Conservation (phyloP, 78 protist species). For the Polysphondylium violaceum region DNA sequence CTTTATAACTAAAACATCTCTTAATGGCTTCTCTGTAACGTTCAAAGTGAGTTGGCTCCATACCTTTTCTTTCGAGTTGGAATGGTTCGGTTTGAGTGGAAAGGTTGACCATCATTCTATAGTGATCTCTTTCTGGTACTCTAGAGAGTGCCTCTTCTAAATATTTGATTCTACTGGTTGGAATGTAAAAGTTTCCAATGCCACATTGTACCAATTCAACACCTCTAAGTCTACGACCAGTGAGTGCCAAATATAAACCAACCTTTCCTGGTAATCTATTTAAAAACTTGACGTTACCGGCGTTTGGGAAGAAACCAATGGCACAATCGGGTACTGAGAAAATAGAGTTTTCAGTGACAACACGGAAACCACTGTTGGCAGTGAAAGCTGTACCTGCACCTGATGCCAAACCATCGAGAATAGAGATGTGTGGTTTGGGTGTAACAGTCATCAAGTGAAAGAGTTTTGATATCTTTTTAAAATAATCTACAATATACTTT, state of each 20-base stretch:
- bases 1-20: conserved; percentile 31
- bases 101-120: conserved; percentile 24
- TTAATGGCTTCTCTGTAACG: conserved; percentile 13
- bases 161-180: neutral
- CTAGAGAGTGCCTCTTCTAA: conserved; percentile 23
- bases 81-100: conserved; percentile 1
- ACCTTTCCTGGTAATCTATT: conserved; percentile 8
- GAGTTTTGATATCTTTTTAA: conserved; percentile 32
- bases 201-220: conserved; percentile 40
- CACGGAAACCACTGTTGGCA: conserved; percentile 51
- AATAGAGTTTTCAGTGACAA: conserved; percentile 53
- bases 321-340: conserved; percentile 48
- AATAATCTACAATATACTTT: neutral
- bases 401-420: conserved; percentile 50
- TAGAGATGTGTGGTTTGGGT: conserved; percentile 62
- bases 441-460: conserved; percentile 34
- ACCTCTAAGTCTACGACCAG: conserved; percentile 69
- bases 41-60: conserved; percentile 19
- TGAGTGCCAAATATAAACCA: conserved; percentile 54
- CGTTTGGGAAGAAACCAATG: conserved; percentile 72
- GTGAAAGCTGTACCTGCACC: conserved; percentile 68
- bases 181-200: conserved; percentile 24
- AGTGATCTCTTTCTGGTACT: neutral
- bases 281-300: conserved; percentile 44
- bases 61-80: neutral